Percentiles rank a stretch among this genome's conserved stretches.
phyloP scores from a whole-genome alignment of 495 filamentous ascomycete genomes.

The Aspergillus olivimuriae region DNA sequence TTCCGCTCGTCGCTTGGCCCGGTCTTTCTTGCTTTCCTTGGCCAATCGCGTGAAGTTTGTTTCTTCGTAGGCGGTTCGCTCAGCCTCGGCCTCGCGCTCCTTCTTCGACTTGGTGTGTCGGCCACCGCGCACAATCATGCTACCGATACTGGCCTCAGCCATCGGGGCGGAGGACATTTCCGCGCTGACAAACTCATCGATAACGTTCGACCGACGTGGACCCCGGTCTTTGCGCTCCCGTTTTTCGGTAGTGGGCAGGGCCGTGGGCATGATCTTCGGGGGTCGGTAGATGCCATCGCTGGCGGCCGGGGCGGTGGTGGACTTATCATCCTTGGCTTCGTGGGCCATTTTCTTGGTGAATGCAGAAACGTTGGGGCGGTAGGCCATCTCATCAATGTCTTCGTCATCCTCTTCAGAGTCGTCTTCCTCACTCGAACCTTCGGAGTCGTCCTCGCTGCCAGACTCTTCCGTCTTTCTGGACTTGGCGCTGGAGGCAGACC shows the following conservation, averaged over 20 bases:
- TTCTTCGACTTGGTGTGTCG: not conserved
- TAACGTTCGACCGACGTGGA: not conserved
- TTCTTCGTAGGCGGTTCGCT: not conserved
- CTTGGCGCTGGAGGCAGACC: slow-evolving; percentile 18
- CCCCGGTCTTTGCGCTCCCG: slow-evolving; percentile 45
- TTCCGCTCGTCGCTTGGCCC: not conserved
- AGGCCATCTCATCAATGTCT: slow-evolving; percentile 57
- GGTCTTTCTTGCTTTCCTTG: not conserved
- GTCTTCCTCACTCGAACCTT: slow-evolving; percentile 29
- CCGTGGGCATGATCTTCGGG: slow-evolving; percentile 72
- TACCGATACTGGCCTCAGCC: not conserved
- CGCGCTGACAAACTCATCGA: not conserved
- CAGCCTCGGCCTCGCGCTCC: not conserved
- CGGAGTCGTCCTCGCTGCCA: slow-evolving; percentile 22
- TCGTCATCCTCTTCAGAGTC: slow-evolving; percentile 34
- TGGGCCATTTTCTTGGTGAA: slow-evolving; percentile 41
- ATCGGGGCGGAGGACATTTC: not conserved
- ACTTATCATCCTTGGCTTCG: slow-evolving; percentile 17
- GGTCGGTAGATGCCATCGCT: slow-evolving; percentile 70
- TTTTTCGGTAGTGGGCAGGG: slow-evolving; percentile 53
- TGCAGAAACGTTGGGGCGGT: slow-evolving; percentile 58
- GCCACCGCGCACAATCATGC: not conserved
- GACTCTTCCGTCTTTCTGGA: slow-evolving; percentile 21
- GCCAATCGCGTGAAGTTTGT: not conserved
- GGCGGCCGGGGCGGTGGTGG: slow-evolving; percentile 16